Evolutionary conservation across 164 flowering plant genomes (phyloP), one percentile per base, ranked within the genome.

Genomic region (Dillenia suffruticosa): DNA sequence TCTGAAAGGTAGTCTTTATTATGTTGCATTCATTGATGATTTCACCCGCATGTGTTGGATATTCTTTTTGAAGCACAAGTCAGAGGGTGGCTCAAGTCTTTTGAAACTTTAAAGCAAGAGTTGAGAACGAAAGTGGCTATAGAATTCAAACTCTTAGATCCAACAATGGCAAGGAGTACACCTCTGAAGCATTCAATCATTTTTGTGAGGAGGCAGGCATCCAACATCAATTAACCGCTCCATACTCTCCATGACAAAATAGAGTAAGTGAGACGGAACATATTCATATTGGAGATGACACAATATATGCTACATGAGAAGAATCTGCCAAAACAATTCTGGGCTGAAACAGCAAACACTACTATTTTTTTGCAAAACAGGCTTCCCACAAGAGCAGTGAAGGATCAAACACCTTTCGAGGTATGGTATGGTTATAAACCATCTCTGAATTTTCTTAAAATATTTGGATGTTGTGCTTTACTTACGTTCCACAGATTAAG

Each of bases 351-450:
- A 26, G 3, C 40, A 26, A 26, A 24, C 22, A 46, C 51, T 6
- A 10, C 40, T 13, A 17, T 57, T 1, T 65, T 16, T 12, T 10
- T 57, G 6, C 49, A 16, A 45, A 62, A 62, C 16, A 14, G 58
- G 15, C 32, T 46, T 43, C 56, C 65, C 10, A 62, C 65, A 14
- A 46, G 26, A 11, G 40, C 49, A 9, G 5, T 53, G n/a, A 13
- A 43, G 12, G 55, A 46, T 8, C 13, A n/a, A 32, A 64, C 67
- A 2, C 67, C 67, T 2, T 64, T 32, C 32, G 46, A 64, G 43
- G 56, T 54, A 2, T 64, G 54, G 59, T 40, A 55, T 47, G 67
- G 54, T 5, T 14, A 51, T 16, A 58, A 57, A 43, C 62, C 68
- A 10, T 9, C 40, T 10, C 40, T 65, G 12, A 15, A 50, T 16